Base-by-base conservation (phyloP, 1,284 basidiomycete genomes). In the Microstroma glucosiphilum region DNA sequence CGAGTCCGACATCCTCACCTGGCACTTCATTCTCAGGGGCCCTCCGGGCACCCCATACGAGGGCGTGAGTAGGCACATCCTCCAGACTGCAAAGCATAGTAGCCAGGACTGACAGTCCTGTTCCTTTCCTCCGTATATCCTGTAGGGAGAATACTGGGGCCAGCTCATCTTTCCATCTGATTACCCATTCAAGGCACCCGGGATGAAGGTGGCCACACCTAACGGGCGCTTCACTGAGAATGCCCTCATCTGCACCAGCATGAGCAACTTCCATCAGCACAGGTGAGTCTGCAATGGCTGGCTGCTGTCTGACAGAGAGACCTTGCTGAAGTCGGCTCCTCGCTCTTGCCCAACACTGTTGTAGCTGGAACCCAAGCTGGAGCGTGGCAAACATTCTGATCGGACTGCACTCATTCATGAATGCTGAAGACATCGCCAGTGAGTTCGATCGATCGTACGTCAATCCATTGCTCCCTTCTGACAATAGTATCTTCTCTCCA, bases 141-240 rank as follows among this genome's bases (percentile, higher is more conserved):
- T 37, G 30, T 37, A 37, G 30, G 30, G 92, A 77, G 92, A 96
- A 80, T 96, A 91, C 79, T 90, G 93, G 73, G 92, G 82, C 26
- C 72, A 76, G 63, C 68, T 77, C 9, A 53, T 73, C 48, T 78
- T 78, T 57, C 93, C 92, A 2, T 83, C 89, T 25, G 92, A 96
- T 80, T 96, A 77, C 56, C 77, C 77, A 2, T 79, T 79, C 67
- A 79, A 78, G 58, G 77, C 78, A 11, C 92, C 92, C 51, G 92
- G 92, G 61, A 94, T 96, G 83, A 96, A 96, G 89, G 90, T 96
- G 89, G 86, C 90, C 77, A 96, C 92, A 21, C 92, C 92, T 0
- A 92, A 90, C 15, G 92, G 92, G 12, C 86, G 92, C 58, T 96
- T 96, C 80, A 87, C 91, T 72, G 88, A 90, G 30, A 90, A 93